Evolutionary conservation across 2,329 filamentous ascomycete species (phyloP).

Genomic region (Phoma sp.): DNA sequence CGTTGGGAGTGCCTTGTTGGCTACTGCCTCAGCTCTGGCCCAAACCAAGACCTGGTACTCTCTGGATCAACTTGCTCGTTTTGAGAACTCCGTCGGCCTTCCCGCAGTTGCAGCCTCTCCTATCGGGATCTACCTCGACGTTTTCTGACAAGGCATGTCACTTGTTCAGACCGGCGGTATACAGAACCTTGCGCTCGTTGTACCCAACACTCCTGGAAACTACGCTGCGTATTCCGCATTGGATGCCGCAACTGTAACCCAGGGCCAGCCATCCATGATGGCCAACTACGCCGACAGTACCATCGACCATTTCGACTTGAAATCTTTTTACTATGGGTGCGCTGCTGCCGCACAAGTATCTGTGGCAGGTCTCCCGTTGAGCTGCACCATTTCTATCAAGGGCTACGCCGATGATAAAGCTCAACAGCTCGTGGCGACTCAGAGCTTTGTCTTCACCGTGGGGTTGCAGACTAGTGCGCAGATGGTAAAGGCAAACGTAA

Average conservation of each 20-base stretch:
- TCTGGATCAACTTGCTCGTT: neutral
- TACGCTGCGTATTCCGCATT: neutral
- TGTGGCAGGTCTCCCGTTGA: neutral
- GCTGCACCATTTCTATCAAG: conserved; percentile 5
- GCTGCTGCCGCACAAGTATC: neutral
- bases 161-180: conserved; percentile 1
- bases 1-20: too few relatives aligned
- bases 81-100: conserved; percentile 7
- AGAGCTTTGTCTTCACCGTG: conserved; percentile 1
- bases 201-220: conserved; percentile 5
- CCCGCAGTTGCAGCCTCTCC: conserved; percentile 2
- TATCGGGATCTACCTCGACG: neutral
- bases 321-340: conserved; percentile 8
- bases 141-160: conserved; percentile 6
- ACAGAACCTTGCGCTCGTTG: neutral
- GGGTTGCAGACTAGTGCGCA: neutral
- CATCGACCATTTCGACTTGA: conserved; percentile 7
- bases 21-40: neutral
- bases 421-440: neutral
- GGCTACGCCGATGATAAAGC: conserved; percentile 1
- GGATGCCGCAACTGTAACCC: neutral
- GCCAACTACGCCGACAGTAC: neutral
- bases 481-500: conserved; percentile 5
- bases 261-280: conserved; percentile 4
- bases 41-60: neutral